Percentiles rank a stretch among this genome's conserved stretches.
These are phyloP conservation scores for Tephrocybe sp. DNA, from an alignment of 768 basidiomycete species.

Conservation along the genomic window DNA sequence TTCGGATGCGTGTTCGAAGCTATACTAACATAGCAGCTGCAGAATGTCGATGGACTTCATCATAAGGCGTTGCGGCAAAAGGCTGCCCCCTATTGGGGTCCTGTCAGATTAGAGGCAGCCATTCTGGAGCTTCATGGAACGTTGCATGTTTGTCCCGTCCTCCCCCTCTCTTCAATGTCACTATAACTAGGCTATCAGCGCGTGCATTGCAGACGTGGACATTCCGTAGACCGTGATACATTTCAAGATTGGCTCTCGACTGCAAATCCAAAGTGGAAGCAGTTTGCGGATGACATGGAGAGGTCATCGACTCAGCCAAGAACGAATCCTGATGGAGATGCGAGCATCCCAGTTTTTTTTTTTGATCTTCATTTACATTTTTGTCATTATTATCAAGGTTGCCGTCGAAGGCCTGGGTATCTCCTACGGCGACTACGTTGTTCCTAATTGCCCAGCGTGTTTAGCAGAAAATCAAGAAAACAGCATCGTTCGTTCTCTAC, in stretches of 20 bases:
- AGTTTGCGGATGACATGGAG: conserved; percentile 64
- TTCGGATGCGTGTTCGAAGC: conserved; percentile 17
- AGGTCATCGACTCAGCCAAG: conserved; percentile 57
- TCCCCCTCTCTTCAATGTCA: not conserved
- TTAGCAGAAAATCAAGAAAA: conserved; percentile 53
- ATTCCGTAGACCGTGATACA: conserved; percentile 58
- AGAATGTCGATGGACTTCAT: conserved; percentile 95
- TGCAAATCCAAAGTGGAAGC: conserved; percentile 80
- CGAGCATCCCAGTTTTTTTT: conserved; percentile 37
- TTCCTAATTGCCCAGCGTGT: conserved; percentile 79
- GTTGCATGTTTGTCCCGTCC: conserved; percentile 54
- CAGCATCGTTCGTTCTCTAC: conserved; percentile 50
- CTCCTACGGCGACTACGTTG: conserved; percentile 72
- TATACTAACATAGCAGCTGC: not conserved
- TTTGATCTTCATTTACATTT: not conserved
- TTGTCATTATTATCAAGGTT: conserved; percentile 48
- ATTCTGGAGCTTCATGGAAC: conserved; percentile 91
- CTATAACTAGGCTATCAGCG: conserved; percentile 41
- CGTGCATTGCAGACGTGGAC: conserved; percentile 77
- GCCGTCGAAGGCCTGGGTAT: conserved; percentile 70
- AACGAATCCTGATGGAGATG: conserved; percentile 95
- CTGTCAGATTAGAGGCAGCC: conserved; percentile 32
- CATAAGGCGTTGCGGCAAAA: conserved; percentile 63
- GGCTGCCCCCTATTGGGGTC: conserved; percentile 31
- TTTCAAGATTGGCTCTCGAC: conserved; percentile 77